Percentiles rank a stretch among this genome's conserved stretches.
Conservation (phyloP, 306 rosid genomes). For the Elaeagnus macrophylla region DNA sequence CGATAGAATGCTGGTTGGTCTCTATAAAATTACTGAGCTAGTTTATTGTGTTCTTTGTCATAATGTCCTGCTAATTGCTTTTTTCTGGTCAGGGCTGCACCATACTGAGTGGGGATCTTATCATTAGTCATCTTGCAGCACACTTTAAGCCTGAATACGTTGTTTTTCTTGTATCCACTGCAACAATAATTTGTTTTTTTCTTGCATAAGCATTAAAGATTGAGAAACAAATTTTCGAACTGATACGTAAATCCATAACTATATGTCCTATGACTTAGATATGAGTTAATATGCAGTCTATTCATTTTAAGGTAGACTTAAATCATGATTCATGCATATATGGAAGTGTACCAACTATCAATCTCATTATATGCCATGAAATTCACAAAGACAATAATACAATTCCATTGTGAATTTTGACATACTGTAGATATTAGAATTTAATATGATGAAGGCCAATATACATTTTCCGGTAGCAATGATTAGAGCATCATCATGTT, state of each 20-base stretch:
- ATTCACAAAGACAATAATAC: too few relatives aligned
- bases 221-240: neutral
- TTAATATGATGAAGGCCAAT: neutral
- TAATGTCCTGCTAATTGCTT: neutral
- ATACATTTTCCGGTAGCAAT: neutral
- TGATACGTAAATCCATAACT: neutral
- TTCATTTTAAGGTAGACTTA: neutral
- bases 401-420: too few relatives aligned
- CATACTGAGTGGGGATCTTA: conserved; percentile 88
- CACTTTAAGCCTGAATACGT: conserved; percentile 64
- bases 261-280: neutral
- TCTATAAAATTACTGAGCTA: conserved; percentile 10
- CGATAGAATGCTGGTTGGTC: conserved; percentile 61
- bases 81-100: conserved; percentile 60
- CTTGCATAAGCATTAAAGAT: conserved; percentile 17
- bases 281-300: neutral
- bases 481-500: neutral
- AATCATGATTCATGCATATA: neutral
- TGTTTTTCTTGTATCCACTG: conserved; percentile 43
- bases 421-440: neutral
- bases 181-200: neutral
- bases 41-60: neutral
- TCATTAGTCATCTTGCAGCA: conserved; percentile 79
- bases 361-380: too few relatives aligned
- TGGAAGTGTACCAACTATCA: too few relatives aligned